A percentile compares a stretch with the other conserved stretches of the same genome.
Evolutionary conservation across 2,329 filamentous ascomycete genomes (phyloP).

Genomic region (Phyllosticta citrichinensis): DNA sequence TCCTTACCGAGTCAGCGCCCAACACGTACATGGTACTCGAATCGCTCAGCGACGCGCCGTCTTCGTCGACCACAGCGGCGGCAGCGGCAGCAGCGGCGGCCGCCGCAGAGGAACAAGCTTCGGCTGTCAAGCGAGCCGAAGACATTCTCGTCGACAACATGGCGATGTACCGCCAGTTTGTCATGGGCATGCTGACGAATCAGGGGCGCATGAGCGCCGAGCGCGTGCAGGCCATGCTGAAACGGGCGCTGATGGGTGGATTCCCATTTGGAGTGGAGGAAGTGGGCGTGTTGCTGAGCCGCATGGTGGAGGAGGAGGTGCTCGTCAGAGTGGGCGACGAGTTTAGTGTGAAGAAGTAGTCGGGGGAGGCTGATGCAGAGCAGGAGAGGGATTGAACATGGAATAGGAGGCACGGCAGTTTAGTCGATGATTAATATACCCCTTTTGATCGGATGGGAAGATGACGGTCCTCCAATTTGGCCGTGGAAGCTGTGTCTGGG

Average conservation of each 20-base stretch:
- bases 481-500: neutral
- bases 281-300: constrained; percentile 65
- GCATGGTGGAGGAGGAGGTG: constrained; percentile 46
- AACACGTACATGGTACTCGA: constrained; percentile 61
- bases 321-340: constrained; percentile 22
- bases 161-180: constrained; percentile 80
- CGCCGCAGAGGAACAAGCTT: constrained; percentile 31
- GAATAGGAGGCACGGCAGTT: neutral
- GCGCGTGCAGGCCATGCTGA: constrained; percentile 89
- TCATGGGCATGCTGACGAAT: constrained; percentile 91
- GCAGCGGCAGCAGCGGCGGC: constrained; percentile 28
- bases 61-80: constrained; percentile 18
- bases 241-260: constrained; percentile 78
- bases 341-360: constrained; percentile 22
- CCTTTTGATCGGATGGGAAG: neutral
- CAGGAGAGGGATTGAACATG: too few species aligned
- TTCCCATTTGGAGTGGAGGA: constrained; percentile 89
- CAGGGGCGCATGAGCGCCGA: constrained; percentile 71
- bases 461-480: neutral
- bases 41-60: constrained; percentile 21
- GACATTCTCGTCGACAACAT: constrained; percentile 58
- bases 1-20: constrained; percentile 40
- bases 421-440: neutral
- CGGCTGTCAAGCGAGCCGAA: constrained; percentile 41
- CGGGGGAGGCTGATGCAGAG: too few species aligned